These are phyloP conservation scores for Areca catechu DNA, from an alignment of 176 grass and related monocot genomes.

Conservation along the genomic window DNA sequence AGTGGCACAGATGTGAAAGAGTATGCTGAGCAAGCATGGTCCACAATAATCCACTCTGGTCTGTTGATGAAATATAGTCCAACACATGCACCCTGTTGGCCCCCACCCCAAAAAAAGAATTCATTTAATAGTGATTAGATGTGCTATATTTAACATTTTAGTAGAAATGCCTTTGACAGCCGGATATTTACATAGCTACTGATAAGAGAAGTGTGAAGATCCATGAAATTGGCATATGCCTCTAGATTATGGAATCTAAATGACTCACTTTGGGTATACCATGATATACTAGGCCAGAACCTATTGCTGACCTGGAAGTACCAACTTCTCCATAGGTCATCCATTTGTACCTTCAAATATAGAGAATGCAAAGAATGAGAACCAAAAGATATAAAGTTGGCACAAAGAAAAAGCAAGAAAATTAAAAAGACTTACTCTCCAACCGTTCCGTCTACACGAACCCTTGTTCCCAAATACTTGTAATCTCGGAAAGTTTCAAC, in stretches of 20 bases:
- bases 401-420: slow-evolving; percentile 7
- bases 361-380: slow-evolving; percentile 8
- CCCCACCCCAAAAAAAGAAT: slow-evolving; percentile 27
- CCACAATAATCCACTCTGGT: slow-evolving; percentile 84
- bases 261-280: slow-evolving; percentile 65
- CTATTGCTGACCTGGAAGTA: slow-evolving; percentile 56
- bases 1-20: slow-evolving; percentile 80
- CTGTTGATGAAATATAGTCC: slow-evolving; percentile 96
- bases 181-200: no score
- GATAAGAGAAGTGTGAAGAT: no score
- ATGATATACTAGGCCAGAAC: slow-evolving; percentile 73
- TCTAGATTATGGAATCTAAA: not conserved
- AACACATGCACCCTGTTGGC: slow-evolving; percentile 67
- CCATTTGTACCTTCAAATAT: slow-evolving; percentile 72
- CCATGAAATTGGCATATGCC: no score
- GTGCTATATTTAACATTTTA: no score
- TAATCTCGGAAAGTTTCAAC: slow-evolving; percentile 76
- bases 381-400: slow-evolving; percentile 9
- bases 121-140: not conserved
- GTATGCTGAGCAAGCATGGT: slow-evolving; percentile 91
- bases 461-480: slow-evolving; percentile 87
- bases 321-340: slow-evolving; percentile 93
- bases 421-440: slow-evolving; percentile 65
- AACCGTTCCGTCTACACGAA: slow-evolving; percentile 58
- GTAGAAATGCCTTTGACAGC: no score